Percentiles rank a stretch among this genome's conserved stretches.
These are phyloP conservation scores for Solanum sejunctum DNA, from an alignment of 257 asterid genomes.

Conservation along the genomic window DNA sequence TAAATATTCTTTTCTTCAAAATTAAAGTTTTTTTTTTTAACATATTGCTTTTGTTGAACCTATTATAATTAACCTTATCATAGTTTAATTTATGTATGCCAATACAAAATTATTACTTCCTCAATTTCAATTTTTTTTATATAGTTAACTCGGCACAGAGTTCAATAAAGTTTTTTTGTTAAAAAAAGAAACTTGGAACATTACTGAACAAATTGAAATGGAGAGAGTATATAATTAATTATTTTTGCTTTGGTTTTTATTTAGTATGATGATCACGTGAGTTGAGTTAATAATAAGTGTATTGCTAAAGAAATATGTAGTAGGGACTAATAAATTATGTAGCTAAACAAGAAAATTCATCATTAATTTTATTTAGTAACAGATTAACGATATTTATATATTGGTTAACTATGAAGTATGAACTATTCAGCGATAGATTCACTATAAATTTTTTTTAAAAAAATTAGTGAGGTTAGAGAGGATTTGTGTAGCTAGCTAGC, in stretches of 20 bases:
- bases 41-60: no score
- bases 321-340: background rate
- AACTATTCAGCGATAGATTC: background rate
- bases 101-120: background rate
- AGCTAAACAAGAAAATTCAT: background rate
- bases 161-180: no score
- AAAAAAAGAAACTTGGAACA: no score
- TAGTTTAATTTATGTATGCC: background rate
- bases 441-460: background rate
- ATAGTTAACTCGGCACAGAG: background rate
- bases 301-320: background rate
- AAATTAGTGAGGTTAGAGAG: no score
- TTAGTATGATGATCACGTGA: background rate
- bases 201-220: background rate
- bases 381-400: no score
- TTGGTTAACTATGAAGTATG: no score
- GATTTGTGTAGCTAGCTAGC: background rate
- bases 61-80: no score
- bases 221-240: no score
- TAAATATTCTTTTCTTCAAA: no score
- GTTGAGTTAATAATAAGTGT: background rate
- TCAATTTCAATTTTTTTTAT: no score
- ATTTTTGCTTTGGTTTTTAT: no score
- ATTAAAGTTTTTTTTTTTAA: no score
- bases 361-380: background rate